A percentile compares a stretch with the other conserved stretches of the same genome.
These are phyloP conservation scores for Ophiosphaerella narmari DNA, from an alignment of 2,329 filamentous ascomycete species.

Conservation along the genomic window DNA sequence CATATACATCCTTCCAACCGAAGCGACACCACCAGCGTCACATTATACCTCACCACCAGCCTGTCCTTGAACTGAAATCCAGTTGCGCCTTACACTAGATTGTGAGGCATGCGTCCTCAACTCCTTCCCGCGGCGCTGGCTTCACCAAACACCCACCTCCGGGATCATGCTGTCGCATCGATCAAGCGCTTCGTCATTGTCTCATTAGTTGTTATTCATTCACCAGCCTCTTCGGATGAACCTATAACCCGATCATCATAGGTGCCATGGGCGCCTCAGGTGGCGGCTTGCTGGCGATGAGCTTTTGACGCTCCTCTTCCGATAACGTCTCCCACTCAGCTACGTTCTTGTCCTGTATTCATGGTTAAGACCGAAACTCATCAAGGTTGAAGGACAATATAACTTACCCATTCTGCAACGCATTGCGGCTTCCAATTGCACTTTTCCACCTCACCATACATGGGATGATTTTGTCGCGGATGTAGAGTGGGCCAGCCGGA, in stretches of 20 bases:
- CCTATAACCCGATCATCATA: background rate
- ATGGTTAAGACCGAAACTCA: constrained; percentile 7
- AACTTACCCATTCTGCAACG: constrained; percentile 61
- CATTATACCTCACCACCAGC: too few relatives aligned
- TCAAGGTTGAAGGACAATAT: background rate
- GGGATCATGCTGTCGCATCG: too few relatives aligned
- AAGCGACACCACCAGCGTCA: too few relatives aligned
- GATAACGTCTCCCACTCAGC: constrained; percentile 63
- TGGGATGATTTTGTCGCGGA: constrained; percentile 68
- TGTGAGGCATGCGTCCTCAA: too few relatives aligned
- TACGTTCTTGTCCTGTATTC: constrained; percentile 59
- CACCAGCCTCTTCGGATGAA: background rate
- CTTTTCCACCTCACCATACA: constrained; percentile 70
- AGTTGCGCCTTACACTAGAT: too few relatives aligned
- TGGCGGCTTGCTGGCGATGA: constrained; percentile 46
- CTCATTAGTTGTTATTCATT: background rate
- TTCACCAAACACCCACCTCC: too few relatives aligned
- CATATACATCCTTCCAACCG: too few relatives aligned
- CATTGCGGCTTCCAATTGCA: constrained; percentile 73
- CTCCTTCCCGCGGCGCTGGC: too few relatives aligned
- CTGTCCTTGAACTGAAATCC: too few relatives aligned
- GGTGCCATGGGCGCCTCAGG: background rate
- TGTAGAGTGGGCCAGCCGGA: constrained; percentile 72
- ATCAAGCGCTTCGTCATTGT: background rate
- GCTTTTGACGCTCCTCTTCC: constrained; percentile 63